These are phyloP conservation scores for Seiridium unicorne DNA, from an alignment of 2,329 filamentous ascomycete species.

Conservation along the genomic window DNA sequence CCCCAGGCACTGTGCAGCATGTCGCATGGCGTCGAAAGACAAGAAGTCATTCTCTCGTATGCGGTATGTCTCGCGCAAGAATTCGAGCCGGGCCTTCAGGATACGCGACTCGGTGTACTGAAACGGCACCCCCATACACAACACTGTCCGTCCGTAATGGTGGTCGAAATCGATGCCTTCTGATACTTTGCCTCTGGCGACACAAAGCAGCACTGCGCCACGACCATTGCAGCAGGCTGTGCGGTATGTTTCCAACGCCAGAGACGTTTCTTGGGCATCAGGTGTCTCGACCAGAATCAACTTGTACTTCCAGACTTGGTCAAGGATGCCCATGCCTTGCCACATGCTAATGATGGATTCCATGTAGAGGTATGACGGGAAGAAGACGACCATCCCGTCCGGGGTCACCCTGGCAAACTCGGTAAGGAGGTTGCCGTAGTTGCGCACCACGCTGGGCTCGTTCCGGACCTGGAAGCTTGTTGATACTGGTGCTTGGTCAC, in stretches of 20 bases:
- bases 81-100: constrained; percentile 90
- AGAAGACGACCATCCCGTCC: constrained; percentile 98
- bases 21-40: constrained; percentile 99
- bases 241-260: constrained; percentile 93
- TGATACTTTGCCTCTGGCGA: constrained; percentile 94
- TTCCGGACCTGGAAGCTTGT: constrained; percentile 95
- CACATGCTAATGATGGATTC: constrained; percentile 98
- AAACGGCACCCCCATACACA: constrained; percentile 96
- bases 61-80: constrained; percentile 93
- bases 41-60: constrained; percentile 97
- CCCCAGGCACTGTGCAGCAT: constrained; percentile 93
- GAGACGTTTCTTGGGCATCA: constrained; percentile 92
- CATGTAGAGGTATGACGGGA: constrained; percentile 98
- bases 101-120: constrained; percentile 99
- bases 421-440: constrained; percentile 89
- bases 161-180: constrained; percentile 99
- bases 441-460: constrained; percentile 93
- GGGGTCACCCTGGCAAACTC: constrained; percentile 96
- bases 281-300: constrained; percentile 96
- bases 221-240: constrained; percentile 97
- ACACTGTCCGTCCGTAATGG: constrained; percentile 91
- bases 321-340: constrained; percentile 97
- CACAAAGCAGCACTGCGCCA: constrained; percentile 88
- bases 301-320: constrained; percentile 99
- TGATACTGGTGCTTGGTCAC: constrained; percentile 89